These are phyloP conservation scores for Saccharomycopsis phalli DNA, from an alignment of 1,139 yeast species.

Conservation along the genomic window DNA sequence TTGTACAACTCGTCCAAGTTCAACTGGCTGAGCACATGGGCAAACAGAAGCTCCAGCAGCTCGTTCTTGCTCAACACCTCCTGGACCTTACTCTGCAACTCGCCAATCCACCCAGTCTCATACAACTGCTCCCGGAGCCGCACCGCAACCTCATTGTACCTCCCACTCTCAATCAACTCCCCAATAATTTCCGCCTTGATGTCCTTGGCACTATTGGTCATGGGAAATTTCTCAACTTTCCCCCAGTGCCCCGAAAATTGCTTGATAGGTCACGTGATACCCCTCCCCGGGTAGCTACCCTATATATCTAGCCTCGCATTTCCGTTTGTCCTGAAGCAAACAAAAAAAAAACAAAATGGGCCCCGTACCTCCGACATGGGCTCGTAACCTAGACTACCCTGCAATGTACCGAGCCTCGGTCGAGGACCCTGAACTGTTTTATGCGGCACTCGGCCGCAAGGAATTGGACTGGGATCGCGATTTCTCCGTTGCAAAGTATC, in stretches of 20 bases:
- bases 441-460: conserved; percentile 51
- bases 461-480: conserved; percentile 56
- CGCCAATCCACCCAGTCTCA: conserved; percentile 83
- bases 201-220: conserved; percentile 27
- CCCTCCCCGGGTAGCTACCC: no score
- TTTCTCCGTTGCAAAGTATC: conserved; percentile 50
- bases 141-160: conserved; percentile 62
- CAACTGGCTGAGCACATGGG: conserved; percentile 10
- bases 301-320: no score
- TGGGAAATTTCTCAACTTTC: no score
- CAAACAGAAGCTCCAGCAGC: conserved; percentile 20
- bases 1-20: conserved; percentile 18
- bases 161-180: conserved; percentile 67
- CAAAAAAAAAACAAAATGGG: no score
- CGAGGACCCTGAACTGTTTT: conserved; percentile 55
- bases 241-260: no score
- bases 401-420: conserved; percentile 61
- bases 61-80: conserved; percentile 5
- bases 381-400: no score
- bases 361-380: no score
- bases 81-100: conserved; percentile 34
- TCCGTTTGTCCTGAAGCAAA: no score
- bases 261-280: no score
- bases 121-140: conserved; percentile 54
- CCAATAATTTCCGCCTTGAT: conserved; percentile 59